These are phyloP conservation scores for Cercospora zeina DNA, from an alignment of 2,329 filamentous ascomycete genomes.

Conservation along the genomic window DNA sequence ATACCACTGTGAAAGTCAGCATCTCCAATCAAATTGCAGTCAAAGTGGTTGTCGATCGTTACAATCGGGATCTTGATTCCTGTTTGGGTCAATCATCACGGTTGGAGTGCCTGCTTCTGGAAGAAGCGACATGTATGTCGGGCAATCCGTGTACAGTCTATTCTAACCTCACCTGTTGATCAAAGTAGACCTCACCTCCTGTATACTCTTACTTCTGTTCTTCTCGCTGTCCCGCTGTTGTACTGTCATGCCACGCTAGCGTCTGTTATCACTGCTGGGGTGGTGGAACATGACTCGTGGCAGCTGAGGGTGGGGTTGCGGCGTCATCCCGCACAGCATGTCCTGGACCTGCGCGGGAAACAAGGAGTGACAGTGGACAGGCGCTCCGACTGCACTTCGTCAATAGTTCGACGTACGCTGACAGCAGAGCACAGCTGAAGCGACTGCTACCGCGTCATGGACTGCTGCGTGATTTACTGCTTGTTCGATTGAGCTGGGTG, in stretches of 20 bases:
- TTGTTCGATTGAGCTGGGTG: neutral
- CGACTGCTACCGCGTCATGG: neutral
- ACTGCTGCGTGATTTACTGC: slow-evolving; percentile 3
- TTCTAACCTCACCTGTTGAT: slow-evolving; percentile 16
- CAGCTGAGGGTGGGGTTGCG: slow-evolving; percentile 1
- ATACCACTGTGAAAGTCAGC: neutral
- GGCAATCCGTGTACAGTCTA: slow-evolving; percentile 9
- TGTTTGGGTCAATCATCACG: slow-evolving; percentile 12
- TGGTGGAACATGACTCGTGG: slow-evolving; percentile 10
- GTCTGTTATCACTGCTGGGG: neutral
- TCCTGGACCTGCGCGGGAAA: neutral
- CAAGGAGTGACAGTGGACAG: neutral
- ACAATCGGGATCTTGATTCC: slow-evolving; percentile 8
- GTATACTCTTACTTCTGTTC: neutral
- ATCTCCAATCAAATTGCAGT: neutral
- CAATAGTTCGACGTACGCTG: neutral
- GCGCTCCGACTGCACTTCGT: neutral
- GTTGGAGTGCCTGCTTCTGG: slow-evolving; percentile 2
- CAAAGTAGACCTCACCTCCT: neutral
- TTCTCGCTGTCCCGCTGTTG: neutral
- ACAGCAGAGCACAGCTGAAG: slow-evolving; percentile 1
- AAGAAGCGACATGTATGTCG: slow-evolving; percentile 8
- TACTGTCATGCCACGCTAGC: neutral
- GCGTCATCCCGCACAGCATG: slow-evolving; percentile 2
- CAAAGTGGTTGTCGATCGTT: neutral